Conservation (phyloP, 345 rosid species). For the Murraya paniculata region DNA sequence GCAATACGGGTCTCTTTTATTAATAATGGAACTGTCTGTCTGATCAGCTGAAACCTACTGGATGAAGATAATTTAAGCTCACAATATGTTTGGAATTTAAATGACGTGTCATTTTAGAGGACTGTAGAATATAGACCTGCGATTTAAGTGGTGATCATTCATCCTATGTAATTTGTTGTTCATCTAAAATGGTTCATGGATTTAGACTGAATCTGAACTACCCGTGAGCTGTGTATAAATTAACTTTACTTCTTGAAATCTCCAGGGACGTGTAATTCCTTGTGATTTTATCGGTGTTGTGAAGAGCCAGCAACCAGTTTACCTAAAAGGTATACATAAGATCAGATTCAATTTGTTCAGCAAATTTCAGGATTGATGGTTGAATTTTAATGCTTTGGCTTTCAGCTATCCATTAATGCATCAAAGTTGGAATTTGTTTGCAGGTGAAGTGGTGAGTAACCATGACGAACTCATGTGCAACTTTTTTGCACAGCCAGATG, state of each 20-base stretch:
- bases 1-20: neutral
- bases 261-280: constrained; percentile 90
- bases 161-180: neutral
- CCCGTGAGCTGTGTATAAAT: neutral
- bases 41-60: neutral
- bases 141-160: neutral
- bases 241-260: constrained; percentile 19
- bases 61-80: neutral
- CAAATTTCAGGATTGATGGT: neutral
- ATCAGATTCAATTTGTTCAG: neutral
- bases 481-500: constrained; percentile 99
- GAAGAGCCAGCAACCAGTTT: constrained; percentile 94
- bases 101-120: neutral
- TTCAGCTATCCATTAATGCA: neutral
- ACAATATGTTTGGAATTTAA: neutral
- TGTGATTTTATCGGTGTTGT: constrained; percentile 87
- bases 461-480: constrained; percentile 99
- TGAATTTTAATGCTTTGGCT: constrained; percentile 3
- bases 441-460: constrained; percentile 91
- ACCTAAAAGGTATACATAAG: constrained; percentile 58
- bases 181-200: neutral
- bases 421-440: constrained; percentile 10
- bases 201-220: neutral
- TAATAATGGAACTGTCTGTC: neutral
- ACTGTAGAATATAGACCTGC: neutral